Conservation (phyloP, 176 grass and related monocot genomes). For the barley (Hordeum vulgare) region DNA sequence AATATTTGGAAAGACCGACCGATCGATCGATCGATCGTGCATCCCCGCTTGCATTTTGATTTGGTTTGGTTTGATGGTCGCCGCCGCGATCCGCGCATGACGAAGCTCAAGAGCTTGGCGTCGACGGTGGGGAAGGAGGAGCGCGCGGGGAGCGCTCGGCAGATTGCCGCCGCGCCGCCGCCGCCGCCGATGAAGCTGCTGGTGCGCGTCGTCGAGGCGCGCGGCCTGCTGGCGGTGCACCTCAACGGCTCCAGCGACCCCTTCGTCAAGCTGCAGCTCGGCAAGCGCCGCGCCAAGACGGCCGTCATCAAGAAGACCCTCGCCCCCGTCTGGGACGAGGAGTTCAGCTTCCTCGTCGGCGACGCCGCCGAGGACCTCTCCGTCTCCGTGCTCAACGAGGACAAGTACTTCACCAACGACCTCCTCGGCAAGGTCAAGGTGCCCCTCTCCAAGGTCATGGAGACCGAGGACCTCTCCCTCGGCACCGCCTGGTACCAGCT, state of each 20-base stretch:
- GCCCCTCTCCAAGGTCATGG: constrained; percentile 63
- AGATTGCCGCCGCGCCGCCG: background rate
- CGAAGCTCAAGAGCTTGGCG: constrained; percentile 16
- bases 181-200: constrained; percentile 68
- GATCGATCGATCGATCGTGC: background rate
- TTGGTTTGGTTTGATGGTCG: background rate
- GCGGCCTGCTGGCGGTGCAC: constrained; percentile 59
- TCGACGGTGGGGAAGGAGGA: constrained; percentile 6
- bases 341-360: constrained; percentile 82
- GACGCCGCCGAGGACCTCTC: constrained; percentile 67
- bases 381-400: constrained; percentile 75
- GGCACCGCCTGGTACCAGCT: constrained; percentile 87
- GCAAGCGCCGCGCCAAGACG: constrained; percentile 81
- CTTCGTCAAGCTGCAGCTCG: constrained; percentile 81
- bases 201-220: constrained; percentile 76
- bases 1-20: background rate
- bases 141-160: background rate
- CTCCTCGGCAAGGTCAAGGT: constrained; percentile 58
- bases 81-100: constrained; percentile 9
- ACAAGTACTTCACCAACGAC: constrained; percentile 87
- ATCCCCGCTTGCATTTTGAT: background rate
- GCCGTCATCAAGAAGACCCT: constrained; percentile 72
- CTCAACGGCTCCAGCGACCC: constrained; percentile 75
- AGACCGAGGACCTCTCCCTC: constrained; percentile 66
- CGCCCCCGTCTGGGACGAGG: constrained; percentile 69